Percentiles rank a stretch among this genome's conserved stretches.
Conservation (phyloP, 148 eudicot species). For the Oxyria digyna region DNA sequence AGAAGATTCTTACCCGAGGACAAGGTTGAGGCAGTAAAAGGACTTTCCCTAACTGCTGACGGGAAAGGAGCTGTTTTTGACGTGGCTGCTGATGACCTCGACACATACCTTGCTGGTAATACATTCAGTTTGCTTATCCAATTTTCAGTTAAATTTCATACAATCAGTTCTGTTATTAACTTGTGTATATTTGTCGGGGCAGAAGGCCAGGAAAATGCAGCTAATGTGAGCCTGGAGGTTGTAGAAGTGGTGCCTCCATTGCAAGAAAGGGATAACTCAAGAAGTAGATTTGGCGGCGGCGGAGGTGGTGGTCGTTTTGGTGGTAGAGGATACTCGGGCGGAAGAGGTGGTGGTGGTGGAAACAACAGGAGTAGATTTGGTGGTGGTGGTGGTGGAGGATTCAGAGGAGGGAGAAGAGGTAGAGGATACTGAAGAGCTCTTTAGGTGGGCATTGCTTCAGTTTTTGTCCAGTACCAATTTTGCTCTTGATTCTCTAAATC, state of each 20-base stretch:
- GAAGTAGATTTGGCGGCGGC: not conserved
- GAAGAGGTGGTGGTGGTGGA: not conserved
- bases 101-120: conserved; percentile 54
- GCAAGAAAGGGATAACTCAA: conserved; percentile 8
- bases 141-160: not conserved
- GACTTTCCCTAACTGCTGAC: conserved; percentile 71
- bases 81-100: conserved; percentile 55
- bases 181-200: not conserved
- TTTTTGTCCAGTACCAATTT: not conserved
- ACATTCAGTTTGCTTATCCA: not conserved
- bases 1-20: conserved; percentile 77
- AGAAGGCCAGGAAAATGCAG: not conserved
- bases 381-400: not conserved
- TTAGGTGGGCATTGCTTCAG: not conserved
- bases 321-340: not conserved
- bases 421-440: not conserved
- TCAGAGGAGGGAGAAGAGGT: conserved; percentile 1
- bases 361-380: not conserved
- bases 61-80: conserved; percentile 79
- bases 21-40: conserved; percentile 60
- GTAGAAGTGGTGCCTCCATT: not conserved
- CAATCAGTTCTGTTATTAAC: no score
- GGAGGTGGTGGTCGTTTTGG: conserved; percentile 1
- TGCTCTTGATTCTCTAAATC: not conserved
- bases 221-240: conserved; percentile 2